Evolutionary conservation across 352 stramenopile genomes (phyloP).

Genomic region (Phytophthora agathidicida): DNA sequence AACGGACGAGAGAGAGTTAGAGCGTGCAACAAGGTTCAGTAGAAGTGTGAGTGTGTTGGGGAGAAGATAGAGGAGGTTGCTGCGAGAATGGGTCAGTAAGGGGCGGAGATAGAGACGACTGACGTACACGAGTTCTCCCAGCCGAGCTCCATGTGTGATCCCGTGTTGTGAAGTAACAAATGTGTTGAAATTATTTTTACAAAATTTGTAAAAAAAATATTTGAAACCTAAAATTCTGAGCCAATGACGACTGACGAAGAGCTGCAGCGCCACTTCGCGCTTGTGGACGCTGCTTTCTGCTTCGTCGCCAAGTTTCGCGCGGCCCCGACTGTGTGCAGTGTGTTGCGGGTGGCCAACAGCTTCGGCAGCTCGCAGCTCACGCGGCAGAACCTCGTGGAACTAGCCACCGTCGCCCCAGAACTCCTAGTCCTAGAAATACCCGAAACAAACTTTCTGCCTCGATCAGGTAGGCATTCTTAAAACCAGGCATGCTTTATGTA

Average conservation of each 20-base stretch:
- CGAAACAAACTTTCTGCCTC: conserved; percentile 1
- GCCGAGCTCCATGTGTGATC: conserved; percentile 58
- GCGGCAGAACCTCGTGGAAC: conserved; percentile 39
- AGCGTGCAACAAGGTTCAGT: not conserved
- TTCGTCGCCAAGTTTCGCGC: conserved; percentile 64
- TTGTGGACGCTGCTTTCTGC: conserved; percentile 70
- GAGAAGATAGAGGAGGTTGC: not conserved
- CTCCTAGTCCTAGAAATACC: conserved; percentile 46
- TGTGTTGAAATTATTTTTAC: too few species aligned
- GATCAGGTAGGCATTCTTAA: not conserved
- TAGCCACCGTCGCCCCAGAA: conserved; percentile 53
- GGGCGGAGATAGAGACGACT: not conserved
- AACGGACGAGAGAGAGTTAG: conserved; percentile 16
- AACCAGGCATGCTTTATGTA: not conserved
- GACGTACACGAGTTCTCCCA: conserved; percentile 86
- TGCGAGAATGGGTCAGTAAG: not conserved
- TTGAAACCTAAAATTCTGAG: not conserved
- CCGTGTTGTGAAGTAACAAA: too few species aligned
- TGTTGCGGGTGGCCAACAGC: conserved; percentile 69
- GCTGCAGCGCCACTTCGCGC: conserved; percentile 55
- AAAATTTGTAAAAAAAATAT: too few species aligned
- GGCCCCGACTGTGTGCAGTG: conserved; percentile 49
- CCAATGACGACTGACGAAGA: not conserved
- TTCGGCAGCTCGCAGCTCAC: conserved; percentile 49
- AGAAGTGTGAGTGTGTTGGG: not conserved